Base-by-base conservation (phyloP, 768 basidiomycete species). In the Rickenella mellea region DNA sequence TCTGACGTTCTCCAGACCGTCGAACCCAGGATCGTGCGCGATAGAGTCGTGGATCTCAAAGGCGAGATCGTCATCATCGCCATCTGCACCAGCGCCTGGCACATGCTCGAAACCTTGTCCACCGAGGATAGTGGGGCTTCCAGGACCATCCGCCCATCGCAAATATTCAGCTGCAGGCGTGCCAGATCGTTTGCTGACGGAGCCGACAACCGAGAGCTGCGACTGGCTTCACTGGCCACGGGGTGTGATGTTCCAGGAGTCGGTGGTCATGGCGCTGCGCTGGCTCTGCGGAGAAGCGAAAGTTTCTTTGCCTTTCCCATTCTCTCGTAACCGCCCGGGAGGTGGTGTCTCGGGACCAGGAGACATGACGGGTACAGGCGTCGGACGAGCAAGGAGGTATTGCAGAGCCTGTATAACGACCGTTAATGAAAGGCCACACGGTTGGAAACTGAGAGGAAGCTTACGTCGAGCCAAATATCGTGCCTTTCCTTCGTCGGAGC, bases 401-500 rank as follows among this genome's bases (percentile, higher is more conserved):
- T 84, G 82, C 49, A 98, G 68, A 26, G 93, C 94, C 93, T 97
- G 52, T 41, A n/a, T n/a, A n/a, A 45, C 15, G 41, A 30, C 24
- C 38, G 27, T 50, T 39, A 49, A 44, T 48, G 41, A 39, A 27
- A 24, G 44, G 42, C 29, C 27, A 42, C 45, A 26, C 9, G 43
- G 20, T 30, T 28, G 48, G 29, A 37, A 27, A 19, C 40, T 9
- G 12, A 20, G 9, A 28, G 29, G 4, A 67, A n/a, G n/a, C 80
- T 45, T 60, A 92, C 91, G 61, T 81, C 84, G 41, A 90, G 68
- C 96, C 96, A 99, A 47, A 97, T 91, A 52, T 98, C 93, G 56
- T 99, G 96, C 41, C 93, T 73, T 50, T 98, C 96, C 57, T 88
- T 87, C 6, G 83, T 93, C 2, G 85, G 83, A 5, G 92, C 92